Evolutionary conservation across 208 protist genomes (phyloP).

Genomic region (Leishmania gerbilli): DNA sequence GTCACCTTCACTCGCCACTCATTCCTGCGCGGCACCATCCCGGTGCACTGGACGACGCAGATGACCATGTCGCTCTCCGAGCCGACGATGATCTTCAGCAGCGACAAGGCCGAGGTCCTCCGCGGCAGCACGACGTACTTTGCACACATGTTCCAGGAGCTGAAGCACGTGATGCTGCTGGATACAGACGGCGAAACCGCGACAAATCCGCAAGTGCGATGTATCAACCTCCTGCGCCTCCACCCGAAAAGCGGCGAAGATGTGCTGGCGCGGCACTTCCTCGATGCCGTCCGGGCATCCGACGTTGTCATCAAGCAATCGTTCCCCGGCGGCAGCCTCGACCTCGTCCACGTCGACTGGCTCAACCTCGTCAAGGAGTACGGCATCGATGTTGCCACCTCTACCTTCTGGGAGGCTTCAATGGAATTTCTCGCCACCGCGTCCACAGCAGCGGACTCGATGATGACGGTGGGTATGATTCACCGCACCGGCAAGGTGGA

Average conservation of each 20-base stretch:
- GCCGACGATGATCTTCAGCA: constrained; percentile 81
- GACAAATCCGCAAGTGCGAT: constrained; percentile 58
- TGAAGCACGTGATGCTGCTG: constrained; percentile 58
- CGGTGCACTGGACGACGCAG: constrained; percentile 85
- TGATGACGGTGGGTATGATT: constrained; percentile 76
- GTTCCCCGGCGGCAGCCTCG: constrained; percentile 52
- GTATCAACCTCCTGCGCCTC: constrained; percentile 81
- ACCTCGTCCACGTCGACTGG: constrained; percentile 87
- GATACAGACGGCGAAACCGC: constrained; percentile 39
- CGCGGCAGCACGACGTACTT: constrained; percentile 71
- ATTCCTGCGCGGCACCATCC: constrained; percentile 83
- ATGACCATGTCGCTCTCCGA: constrained; percentile 69
- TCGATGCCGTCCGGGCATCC: constrained; percentile 56
- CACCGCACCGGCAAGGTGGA: constrained; percentile 47
- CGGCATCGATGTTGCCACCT: constrained; percentile 64
- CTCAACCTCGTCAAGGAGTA: constrained; percentile 77
- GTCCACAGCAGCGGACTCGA: constrained; percentile 43
- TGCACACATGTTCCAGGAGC: constrained; percentile 48
- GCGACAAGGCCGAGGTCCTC: constrained; percentile 64
- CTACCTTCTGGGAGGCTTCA: constrained; percentile 66
- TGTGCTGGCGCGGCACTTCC: constrained; percentile 63
- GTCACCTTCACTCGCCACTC: constrained; percentile 68
- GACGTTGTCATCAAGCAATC: constrained; percentile 38
- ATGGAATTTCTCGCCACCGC: constrained; percentile 56
- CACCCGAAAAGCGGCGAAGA: constrained; percentile 69